phyloP scores from a whole-genome alignment of 169 alveolate species.

The Plasmodium sp. region DNA sequence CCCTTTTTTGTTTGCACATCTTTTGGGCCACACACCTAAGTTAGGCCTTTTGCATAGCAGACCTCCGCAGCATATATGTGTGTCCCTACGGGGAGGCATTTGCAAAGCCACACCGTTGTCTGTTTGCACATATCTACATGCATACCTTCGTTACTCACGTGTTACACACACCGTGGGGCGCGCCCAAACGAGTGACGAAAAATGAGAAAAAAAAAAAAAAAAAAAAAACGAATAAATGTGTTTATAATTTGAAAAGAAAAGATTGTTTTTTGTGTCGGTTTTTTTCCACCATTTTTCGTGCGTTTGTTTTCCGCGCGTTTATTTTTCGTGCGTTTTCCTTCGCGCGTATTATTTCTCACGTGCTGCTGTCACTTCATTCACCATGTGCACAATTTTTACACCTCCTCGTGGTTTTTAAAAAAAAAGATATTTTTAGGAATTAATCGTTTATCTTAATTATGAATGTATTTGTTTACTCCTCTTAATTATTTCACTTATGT shows the following conservation, averaged over 20 bases:
- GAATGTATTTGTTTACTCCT: not conserved
- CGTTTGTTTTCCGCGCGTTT: no score
- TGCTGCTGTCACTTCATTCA: not conserved
- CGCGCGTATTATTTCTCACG: not conserved
- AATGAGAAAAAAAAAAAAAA: not conserved
- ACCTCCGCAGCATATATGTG: not conserved
- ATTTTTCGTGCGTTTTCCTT: no score
- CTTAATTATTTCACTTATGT: not conserved
- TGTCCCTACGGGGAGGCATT: not conserved
- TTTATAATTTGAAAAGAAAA: not conserved
- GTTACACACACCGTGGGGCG: not conserved
- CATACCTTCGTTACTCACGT: not conserved
- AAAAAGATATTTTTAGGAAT: not conserved
- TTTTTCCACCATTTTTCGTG: not conserved
- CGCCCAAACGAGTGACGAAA: not conserved
- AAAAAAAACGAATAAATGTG: not conserved
- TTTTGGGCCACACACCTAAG: not conserved
- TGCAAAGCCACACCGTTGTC: not conserved
- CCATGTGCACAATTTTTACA: not conserved
- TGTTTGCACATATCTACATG: not conserved
- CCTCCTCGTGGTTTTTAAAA: not conserved
- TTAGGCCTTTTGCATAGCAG: not conserved
- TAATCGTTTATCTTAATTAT: not conserved
- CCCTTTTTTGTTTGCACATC: not conserved
- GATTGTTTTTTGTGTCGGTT: not conserved